phyloP scores from a whole-genome alignment of 2,329 filamentous ascomycete genomes.

The Hysterium pulicare region DNA sequence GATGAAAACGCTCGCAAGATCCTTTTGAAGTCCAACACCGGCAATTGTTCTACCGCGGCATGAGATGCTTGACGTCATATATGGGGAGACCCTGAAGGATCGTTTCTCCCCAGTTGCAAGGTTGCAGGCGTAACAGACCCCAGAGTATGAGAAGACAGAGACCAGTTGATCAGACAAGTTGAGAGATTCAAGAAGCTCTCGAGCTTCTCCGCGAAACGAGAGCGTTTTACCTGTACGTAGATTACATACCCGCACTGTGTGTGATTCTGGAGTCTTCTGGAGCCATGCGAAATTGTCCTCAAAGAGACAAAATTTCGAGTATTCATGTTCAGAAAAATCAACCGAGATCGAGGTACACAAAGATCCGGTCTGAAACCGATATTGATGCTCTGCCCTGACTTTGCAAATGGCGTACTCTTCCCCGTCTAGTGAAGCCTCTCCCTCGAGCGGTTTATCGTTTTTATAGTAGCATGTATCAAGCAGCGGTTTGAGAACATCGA shows the following conservation, averaged over 20 bases:
- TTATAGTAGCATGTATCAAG: constrained; percentile 21
- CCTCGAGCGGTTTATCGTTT: constrained; percentile 11
- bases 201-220: constrained; percentile 14
- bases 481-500: constrained; percentile 16
- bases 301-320: constrained; percentile 9
- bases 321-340: no score
- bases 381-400: constrained; percentile 19
- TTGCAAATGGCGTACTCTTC: constrained; percentile 15
- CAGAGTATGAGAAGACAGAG: constrained; percentile 13
- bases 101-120: constrained; percentile 12
- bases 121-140: constrained; percentile 20
- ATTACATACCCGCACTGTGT: constrained; percentile 19
- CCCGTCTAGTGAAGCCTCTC: constrained; percentile 10
- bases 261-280: background rate
- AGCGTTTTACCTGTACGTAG: constrained; percentile 17
- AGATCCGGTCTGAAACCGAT: constrained; percentile 22
- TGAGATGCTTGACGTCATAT: constrained; percentile 6
- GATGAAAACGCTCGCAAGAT: constrained; percentile 17
- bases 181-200: constrained; percentile 17
- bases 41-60: constrained; percentile 22
- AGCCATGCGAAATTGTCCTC: constrained; percentile 19
- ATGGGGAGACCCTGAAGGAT: constrained; percentile 18
- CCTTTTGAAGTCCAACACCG: constrained; percentile 12
- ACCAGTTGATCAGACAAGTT: constrained; percentile 24
- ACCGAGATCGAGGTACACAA: background rate